These are phyloP conservation scores for Eremothecium sinecaudum DNA, from an alignment of 1,139 yeast species.

Conservation along the genomic window DNA sequence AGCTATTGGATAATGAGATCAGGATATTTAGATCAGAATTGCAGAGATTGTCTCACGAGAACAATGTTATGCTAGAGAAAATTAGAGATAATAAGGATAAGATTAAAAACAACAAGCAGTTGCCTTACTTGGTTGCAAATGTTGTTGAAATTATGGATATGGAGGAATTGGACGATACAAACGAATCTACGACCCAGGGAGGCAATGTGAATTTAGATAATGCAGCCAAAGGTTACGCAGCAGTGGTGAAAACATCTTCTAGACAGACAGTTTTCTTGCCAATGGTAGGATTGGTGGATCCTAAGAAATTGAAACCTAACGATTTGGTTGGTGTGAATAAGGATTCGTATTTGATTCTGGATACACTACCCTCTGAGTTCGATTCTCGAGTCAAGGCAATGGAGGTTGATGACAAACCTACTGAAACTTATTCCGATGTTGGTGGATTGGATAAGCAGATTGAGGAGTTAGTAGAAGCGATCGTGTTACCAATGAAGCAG, in stretches of 20 bases:
- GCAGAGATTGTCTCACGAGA: conserved; percentile 86
- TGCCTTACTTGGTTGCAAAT: conserved; percentile 96
- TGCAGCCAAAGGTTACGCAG: conserved; percentile 89
- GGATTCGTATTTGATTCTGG: conserved; percentile 87
- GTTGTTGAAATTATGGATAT: conserved; percentile 89
- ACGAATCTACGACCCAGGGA: conserved; percentile 69
- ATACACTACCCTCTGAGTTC: conserved; percentile 92
- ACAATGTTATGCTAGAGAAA: conserved; percentile 83
- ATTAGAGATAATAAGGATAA: conserved; percentile 95
- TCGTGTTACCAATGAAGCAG: conserved; percentile 96
- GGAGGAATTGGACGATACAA: conserved; percentile 68
- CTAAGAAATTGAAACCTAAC: conserved; percentile 80
- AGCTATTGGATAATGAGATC: conserved; percentile 86
- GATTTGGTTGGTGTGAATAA: conserved; percentile 96
- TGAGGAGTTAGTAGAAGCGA: conserved; percentile 95
- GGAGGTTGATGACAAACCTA: conserved; percentile 98
- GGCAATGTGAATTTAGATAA: conserved; percentile 93
- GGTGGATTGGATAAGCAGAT: conserved; percentile 98
- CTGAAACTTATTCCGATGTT: conserved; percentile 91
- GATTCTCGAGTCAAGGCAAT: conserved; percentile 97
- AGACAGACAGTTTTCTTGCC: conserved; percentile 96
- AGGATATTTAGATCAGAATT: conserved; percentile 90
- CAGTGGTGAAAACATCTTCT: conserved; percentile 94
- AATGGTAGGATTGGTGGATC: conserved; percentile 88
- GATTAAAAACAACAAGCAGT: conserved; percentile 87